Conservation (phyloP, 371 early-diverging fungal species). For the Catenaria anguillulae region DNA sequence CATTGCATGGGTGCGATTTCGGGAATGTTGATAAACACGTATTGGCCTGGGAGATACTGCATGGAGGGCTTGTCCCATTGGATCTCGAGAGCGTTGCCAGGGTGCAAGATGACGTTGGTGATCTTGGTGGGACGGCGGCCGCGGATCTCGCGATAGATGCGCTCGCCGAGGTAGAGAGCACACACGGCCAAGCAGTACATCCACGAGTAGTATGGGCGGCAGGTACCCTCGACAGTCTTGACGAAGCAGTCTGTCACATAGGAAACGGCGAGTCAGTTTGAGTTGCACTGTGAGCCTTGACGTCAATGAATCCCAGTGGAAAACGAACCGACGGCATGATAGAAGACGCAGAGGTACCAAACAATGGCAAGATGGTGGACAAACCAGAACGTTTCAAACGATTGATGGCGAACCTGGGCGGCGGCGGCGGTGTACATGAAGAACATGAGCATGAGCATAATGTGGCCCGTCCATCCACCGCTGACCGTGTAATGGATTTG, state of each 20-base stretch:
- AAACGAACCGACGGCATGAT: conserved; percentile 32
- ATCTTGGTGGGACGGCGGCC: conserved; percentile 28
- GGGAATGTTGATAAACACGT: conserved; percentile 51
- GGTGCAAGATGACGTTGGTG: conserved; percentile 49
- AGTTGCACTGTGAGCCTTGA: not conserved
- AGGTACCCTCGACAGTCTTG: conserved; percentile 12
- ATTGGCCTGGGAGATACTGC: conserved; percentile 52
- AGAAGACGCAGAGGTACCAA: conserved; percentile 37
- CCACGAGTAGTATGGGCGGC: conserved; percentile 30
- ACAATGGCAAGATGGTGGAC: conserved; percentile 53
- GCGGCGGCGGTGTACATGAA: conserved; percentile 44
- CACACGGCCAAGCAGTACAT: conserved; percentile 30
- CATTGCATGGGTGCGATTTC: conserved; percentile 33
- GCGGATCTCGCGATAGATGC: conserved; percentile 34
- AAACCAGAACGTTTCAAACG: conserved; percentile 57
- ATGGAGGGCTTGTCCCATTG: conserved; percentile 45
- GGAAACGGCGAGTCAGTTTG: not conserved
- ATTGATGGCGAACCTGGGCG: conserved; percentile 28
- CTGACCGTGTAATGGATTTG: conserved; percentile 27
- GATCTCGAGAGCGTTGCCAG: conserved; percentile 51
- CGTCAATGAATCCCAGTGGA: not conserved
- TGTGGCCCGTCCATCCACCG: conserved; percentile 47
- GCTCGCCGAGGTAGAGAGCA: conserved; percentile 42
- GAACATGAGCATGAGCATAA: conserved; percentile 41
- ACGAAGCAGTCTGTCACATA: not conserved